Base-by-base conservation (phyloP, 2,329 filamentous ascomycete species). In the Colletotrichum tamarilloi region DNA sequence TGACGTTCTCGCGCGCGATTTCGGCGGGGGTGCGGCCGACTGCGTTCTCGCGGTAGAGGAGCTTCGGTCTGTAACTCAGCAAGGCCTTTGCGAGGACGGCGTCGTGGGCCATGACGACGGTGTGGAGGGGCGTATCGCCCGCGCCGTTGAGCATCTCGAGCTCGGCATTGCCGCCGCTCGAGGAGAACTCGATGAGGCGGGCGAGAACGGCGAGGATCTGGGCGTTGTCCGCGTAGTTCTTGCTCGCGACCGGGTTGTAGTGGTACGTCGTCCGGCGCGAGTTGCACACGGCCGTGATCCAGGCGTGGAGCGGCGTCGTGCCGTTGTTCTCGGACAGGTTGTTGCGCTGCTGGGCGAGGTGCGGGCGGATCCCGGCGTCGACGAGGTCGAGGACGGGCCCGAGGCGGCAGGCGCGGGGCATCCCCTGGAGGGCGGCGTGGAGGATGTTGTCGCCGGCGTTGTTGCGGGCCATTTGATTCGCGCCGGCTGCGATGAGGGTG, bases 21-120 rank as follows among this genome's bases (percentile, higher is more conserved):
- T 97, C 94, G 32, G 88, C 86, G 0, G 94, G 92, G 0, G 94
- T 97, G 19, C 89, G 87, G 1, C 94, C 94, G 0, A 93, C 93
- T 0, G 93, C 90, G 76, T 95, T 95, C 80, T 97, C 94, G 26
- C 91, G 89, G 76, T 89, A 87, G 0, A 95, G 83, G 1, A 95
- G 84, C 30, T 86, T 85, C 0, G 92, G 89, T 22, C 89, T 85
- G 75, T 84, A 84, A 11, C 88, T 83, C 12, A 95, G 81, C 3
- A 93, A 77, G 3, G 84, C 77, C 16, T 84, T 81, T 52, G 84
- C 77, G 1, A 87, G 76, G 46, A 77, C 78, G 8, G 84, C 76
- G 46, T 82, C 76, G 14, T 81, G 77, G 8, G 81, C 79, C 67
- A 82, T 79, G 24, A 91, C 85, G 12, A 88, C 85, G 0, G 85